Conservation (phyloP, 1,284 basidiomycete genomes). For the Pyrrhoderma lamaoense region DNA sequence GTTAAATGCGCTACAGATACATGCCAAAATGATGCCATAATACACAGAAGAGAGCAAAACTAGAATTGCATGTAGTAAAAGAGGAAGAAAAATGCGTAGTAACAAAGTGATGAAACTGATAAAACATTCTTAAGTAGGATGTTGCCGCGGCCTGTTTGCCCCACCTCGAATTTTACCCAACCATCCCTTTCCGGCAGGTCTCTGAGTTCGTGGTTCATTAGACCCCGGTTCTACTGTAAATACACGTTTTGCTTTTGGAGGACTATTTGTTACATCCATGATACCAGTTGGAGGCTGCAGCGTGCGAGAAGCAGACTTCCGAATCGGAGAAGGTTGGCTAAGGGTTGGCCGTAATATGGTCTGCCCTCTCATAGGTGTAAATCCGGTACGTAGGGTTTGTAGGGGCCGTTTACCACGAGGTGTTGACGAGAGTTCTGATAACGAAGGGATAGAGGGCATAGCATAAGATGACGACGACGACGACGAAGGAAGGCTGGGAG, state of each 20-base stretch:
- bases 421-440: slow-evolving; percentile 30
- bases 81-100: too few relatives aligned
- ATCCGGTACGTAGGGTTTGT: slow-evolving; percentile 53
- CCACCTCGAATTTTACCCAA: slow-evolving; percentile 28
- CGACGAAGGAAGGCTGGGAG: slow-evolving; percentile 5
- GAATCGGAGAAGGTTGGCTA: slow-evolving; percentile 40
- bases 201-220: slow-evolving; percentile 17
- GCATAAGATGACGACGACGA: slow-evolving; percentile 1
- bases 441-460: slow-evolving; percentile 36
- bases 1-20: slow-evolving; percentile 10
- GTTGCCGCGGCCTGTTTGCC: slow-evolving; percentile 13
- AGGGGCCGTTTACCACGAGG: slow-evolving; percentile 50
- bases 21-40: not conserved
- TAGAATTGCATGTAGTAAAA: too few relatives aligned
- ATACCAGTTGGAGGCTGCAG: slow-evolving; percentile 34
- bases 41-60: too few relatives aligned
- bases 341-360: slow-evolving; percentile 34
- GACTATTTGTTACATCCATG: slow-evolving; percentile 63
- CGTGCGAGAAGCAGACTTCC: slow-evolving; percentile 26
- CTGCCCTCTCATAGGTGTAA: slow-evolving; percentile 54
- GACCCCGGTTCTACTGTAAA: slow-evolving; percentile 28
- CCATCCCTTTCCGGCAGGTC: slow-evolving; percentile 27
- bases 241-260: slow-evolving; percentile 22
- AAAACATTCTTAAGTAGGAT: too few relatives aligned
- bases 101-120: too few relatives aligned